These are phyloP conservation scores for Lactuca sativa DNA, from an alignment of 129 eudicot species.

Conservation along the genomic window DNA sequence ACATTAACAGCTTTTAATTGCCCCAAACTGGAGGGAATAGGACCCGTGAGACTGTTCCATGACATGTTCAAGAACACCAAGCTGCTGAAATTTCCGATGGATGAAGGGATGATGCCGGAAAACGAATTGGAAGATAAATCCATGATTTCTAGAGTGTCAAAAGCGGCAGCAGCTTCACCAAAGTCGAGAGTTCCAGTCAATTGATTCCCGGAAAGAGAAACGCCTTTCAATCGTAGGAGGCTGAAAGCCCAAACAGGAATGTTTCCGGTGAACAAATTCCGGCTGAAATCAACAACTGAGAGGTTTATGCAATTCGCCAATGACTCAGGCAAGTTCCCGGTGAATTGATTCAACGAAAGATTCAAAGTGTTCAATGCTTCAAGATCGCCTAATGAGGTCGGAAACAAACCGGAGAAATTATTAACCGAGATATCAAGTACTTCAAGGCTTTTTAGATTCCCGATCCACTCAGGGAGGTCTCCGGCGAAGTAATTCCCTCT, in stretches of 20 bases:
- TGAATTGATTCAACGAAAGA: slow-evolving; percentile 58
- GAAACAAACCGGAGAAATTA: slow-evolving; percentile 60
- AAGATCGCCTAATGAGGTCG: slow-evolving; percentile 53
- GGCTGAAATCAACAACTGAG: slow-evolving; percentile 56
- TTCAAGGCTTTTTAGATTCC: slow-evolving; percentile 63
- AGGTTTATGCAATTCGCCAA: slow-evolving; percentile 52
- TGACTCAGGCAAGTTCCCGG: slow-evolving; percentile 66
- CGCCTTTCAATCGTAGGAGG: slow-evolving; percentile 42
- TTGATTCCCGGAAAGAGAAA: slow-evolving; percentile 56
- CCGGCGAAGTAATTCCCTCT: slow-evolving; percentile 61
- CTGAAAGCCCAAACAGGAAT: slow-evolving; percentile 67
- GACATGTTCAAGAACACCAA: slow-evolving; percentile 71
- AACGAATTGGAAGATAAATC: slow-evolving; percentile 80
- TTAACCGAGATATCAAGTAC: slow-evolving; percentile 71
- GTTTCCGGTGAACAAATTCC: slow-evolving; percentile 52
- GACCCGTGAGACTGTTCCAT: slow-evolving; percentile 49
- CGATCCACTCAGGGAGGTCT: slow-evolving; percentile 76
- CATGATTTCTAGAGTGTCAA: slow-evolving; percentile 53
- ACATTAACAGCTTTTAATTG: slow-evolving; percentile 45
- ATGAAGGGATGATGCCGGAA: slow-evolving; percentile 56
- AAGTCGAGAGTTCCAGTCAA: slow-evolving; percentile 53
- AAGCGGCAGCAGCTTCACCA: slow-evolving; percentile 37
- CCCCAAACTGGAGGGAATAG: slow-evolving; percentile 64
- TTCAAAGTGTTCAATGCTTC: slow-evolving; percentile 53
- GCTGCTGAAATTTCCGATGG: slow-evolving; percentile 56